A percentile compares a stretch with the other conserved stretches of the same genome.
Evolutionary conservation across 257 asterid species (phyloP).

Genomic region (Penstemon newberryi): DNA sequence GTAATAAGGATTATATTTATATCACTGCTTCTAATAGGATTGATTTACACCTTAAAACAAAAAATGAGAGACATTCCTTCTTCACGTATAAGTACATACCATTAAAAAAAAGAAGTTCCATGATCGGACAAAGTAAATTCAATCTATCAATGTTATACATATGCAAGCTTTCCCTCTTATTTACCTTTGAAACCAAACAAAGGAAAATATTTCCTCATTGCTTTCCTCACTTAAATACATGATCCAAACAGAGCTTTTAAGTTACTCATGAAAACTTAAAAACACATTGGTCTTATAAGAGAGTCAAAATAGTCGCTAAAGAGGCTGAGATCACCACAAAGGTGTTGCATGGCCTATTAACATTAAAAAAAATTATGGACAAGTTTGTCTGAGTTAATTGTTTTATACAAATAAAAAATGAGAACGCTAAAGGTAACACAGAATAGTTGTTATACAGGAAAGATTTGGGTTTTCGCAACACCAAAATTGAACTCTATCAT

Average conservation of each 20-base stretch:
- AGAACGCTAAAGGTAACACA: not conserved
- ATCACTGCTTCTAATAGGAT: conserved; percentile 1
- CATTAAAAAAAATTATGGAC: too few species aligned
- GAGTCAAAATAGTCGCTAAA: not conserved
- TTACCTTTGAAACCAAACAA: conserved; percentile 5
- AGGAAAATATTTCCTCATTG: not conserved
- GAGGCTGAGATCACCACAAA: conserved; percentile 9
- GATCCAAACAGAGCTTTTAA: not conserved
- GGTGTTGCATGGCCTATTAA: not conserved
- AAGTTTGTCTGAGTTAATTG: not conserved
- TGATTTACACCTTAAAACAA: not conserved
- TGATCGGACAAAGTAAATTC: not conserved
- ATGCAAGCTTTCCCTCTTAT: not conserved
- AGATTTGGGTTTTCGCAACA: not conserved
- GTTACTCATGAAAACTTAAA: conserved; percentile 12
- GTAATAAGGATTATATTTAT: conserved; percentile 2
- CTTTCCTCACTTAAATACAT: conserved; percentile 7
- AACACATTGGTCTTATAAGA: conserved; percentile 3
- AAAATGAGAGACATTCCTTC: conserved; percentile 11
- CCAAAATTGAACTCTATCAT: not conserved
- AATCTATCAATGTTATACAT: not conserved
- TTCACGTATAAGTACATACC: not conserved
- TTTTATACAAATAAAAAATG: not conserved
- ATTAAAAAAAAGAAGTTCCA: not conserved
- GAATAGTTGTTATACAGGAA: not conserved